phyloP scores from a whole-genome alignment of 2,329 filamentous ascomycete species.

The Grosmannia huntii region DNA sequence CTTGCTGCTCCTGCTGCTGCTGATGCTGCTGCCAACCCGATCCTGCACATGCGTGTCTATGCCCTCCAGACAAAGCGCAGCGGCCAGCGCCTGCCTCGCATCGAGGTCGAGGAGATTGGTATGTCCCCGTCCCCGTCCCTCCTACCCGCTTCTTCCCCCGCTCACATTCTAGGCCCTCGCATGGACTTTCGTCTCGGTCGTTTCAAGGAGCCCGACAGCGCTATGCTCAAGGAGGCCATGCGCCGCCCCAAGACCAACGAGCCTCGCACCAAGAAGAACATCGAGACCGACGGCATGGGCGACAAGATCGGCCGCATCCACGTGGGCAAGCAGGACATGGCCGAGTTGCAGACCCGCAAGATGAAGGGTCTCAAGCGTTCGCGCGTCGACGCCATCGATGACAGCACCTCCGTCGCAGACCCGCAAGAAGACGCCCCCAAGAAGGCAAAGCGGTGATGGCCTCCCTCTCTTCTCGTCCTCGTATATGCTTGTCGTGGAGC shows the following conservation, averaged over 20 bases:
- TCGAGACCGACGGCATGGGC: constrained; percentile 79
- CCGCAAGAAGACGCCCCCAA: constrained; percentile 20
- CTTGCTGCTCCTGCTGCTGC: constrained; percentile 13
- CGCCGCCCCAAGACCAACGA: constrained; percentile 66
- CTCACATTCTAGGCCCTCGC: constrained; percentile 44
- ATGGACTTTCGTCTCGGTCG: constrained; percentile 86
- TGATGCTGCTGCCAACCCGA: constrained; percentile 35
- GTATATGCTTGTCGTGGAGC: constrained; percentile 1
- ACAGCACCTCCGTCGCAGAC: not conserved
- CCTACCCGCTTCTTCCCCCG: constrained; percentile 21
- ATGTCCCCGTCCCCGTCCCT: not conserved
- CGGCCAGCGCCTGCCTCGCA: constrained; percentile 74
- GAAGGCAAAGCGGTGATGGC: constrained; percentile 22
- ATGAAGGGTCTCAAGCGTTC: constrained; percentile 96
- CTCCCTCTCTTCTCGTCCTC: not conserved
- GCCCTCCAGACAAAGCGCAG: constrained; percentile 75
- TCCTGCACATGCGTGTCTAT: constrained; percentile 64
- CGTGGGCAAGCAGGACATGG: constrained; percentile 78
- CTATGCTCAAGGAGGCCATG: constrained; percentile 79
- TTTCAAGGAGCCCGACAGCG: constrained; percentile 62
- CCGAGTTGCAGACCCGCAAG: constrained; percentile 84
- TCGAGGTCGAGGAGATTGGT: constrained; percentile 26
- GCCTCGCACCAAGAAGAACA: constrained; percentile 89
- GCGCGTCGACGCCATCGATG: constrained; percentile 35
- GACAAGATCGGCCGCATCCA: constrained; percentile 95